These are phyloP conservation scores for Eucommia ulmoides DNA, from an alignment of 257 asterid genomes.

Conservation along the genomic window DNA sequence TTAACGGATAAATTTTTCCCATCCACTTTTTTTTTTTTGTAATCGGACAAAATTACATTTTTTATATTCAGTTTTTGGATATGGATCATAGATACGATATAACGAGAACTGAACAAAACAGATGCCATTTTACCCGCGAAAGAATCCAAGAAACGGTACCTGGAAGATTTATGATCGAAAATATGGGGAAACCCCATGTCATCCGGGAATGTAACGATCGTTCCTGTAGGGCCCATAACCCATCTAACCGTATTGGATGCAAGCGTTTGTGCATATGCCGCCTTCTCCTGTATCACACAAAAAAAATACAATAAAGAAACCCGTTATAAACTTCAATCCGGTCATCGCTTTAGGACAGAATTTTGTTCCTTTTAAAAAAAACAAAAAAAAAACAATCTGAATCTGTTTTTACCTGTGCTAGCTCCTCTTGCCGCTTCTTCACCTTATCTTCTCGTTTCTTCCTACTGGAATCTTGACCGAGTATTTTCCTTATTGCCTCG, in stretches of 20 bases:
- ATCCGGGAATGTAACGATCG: constrained; percentile 64
- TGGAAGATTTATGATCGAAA: constrained; percentile 51
- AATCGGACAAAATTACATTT: too few relatives aligned
- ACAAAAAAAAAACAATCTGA: neutral
- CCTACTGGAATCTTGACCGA: constrained; percentile 88
- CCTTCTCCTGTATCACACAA: constrained; percentile 43
- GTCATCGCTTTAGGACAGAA: too few relatives aligned
- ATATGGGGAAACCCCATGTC: constrained; percentile 80
- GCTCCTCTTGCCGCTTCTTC: constrained; percentile 47
- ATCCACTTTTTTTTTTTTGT: too few relatives aligned
- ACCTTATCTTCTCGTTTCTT: constrained; percentile 65
- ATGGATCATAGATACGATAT: too few relatives aligned
- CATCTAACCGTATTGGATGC: constrained; percentile 58
- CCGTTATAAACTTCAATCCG: too few relatives aligned
- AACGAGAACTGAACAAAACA: too few relatives aligned
- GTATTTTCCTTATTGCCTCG: constrained; percentile 77
- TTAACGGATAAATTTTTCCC: too few relatives aligned
- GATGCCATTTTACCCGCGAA: neutral
- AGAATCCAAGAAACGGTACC: constrained; percentile 21
- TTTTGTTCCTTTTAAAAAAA: constrained; percentile 1
- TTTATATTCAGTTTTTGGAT: too few relatives aligned
- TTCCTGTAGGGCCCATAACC: constrained; percentile 79
- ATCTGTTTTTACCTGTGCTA: constrained; percentile 72
- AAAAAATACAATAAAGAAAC: neutral
- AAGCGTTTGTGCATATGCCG: constrained; percentile 20